phyloP scores from a whole-genome alignment of 768 basidiomycete genomes.

The Tulasnella sp. region DNA sequence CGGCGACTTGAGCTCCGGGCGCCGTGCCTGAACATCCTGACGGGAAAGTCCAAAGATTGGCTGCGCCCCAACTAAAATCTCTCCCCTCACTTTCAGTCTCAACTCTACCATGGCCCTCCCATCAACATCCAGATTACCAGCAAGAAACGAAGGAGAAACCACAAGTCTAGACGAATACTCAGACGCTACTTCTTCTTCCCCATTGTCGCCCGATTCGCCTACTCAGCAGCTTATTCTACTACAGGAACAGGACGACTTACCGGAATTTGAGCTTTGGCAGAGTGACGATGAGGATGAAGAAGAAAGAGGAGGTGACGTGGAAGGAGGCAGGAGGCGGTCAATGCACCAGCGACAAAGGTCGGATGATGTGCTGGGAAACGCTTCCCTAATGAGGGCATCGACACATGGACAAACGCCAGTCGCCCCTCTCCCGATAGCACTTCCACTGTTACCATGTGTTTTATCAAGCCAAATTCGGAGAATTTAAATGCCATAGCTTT shows the following conservation, averaged over 20 bases:
- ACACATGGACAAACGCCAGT: not conserved
- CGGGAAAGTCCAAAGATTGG: slow-evolving; percentile 1
- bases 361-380: too few species aligned
- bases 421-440: not conserved
- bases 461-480: too few species aligned
- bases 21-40: not conserved
- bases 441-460: not conserved
- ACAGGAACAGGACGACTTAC: not conserved
- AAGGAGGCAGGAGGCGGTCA: not conserved
- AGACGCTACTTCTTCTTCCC: not conserved
- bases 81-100: not conserved
- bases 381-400: too few species aligned
- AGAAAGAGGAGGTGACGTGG: not conserved
- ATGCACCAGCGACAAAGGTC: not conserved
- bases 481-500: not conserved
- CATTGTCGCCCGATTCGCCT: not conserved
- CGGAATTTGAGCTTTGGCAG: slow-evolving; percentile 6
- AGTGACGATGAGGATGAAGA: not conserved
- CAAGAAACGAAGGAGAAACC: not conserved
- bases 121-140: not conserved
- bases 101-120: not conserved
- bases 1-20: not conserved
- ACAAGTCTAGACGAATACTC: not conserved
- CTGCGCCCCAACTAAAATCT: not conserved
- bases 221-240: slow-evolving; percentile 6